phyloP scores from a whole-genome alignment of 768 basidiomycete species.

The Tylopilus felleus region DNA sequence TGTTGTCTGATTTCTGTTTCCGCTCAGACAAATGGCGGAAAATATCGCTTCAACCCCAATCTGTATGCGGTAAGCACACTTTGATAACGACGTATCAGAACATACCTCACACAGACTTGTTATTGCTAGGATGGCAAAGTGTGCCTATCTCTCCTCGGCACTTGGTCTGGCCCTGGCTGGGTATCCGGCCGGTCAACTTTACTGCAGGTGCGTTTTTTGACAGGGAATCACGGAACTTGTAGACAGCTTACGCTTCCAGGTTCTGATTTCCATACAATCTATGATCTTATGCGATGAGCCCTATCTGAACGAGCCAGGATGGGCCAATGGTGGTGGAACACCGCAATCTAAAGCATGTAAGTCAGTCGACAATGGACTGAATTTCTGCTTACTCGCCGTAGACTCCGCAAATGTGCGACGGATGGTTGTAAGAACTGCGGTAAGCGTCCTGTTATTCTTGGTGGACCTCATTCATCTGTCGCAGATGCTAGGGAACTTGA shows the following conservation, averaged over 20 bases:
- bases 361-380: conserved; percentile 18
- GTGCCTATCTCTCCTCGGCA: conserved; percentile 86
- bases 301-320: conserved; percentile 90
- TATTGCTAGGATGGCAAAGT: conserved; percentile 86
- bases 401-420: conserved; percentile 91
- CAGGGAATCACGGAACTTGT: background rate
- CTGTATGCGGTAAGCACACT: conserved; percentile 70
- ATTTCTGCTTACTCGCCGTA: conserved; percentile 30
- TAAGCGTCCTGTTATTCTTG: conserved; percentile 32
- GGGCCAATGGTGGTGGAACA: conserved; percentile 71
- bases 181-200: conserved; percentile 85
- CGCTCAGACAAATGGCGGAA: conserved; percentile 71
- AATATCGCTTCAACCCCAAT: conserved; percentile 92
- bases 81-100: background rate
- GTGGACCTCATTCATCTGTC: conserved; percentile 9
- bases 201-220: conserved; percentile 56
- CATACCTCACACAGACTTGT: background rate
- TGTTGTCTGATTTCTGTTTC: conserved; percentile 10
- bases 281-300: conserved; percentile 95
- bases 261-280: conserved; percentile 92
- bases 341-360: conserved; percentile 75
- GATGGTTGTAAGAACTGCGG: conserved; percentile 89
- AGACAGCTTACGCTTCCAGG: conserved; percentile 32
- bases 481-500: conserved; percentile 83
- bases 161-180: conserved; percentile 95